These are phyloP conservation scores for Corynespora cassiicola DNA, from an alignment of 2,329 filamentous ascomycete genomes.

Conservation along the genomic window DNA sequence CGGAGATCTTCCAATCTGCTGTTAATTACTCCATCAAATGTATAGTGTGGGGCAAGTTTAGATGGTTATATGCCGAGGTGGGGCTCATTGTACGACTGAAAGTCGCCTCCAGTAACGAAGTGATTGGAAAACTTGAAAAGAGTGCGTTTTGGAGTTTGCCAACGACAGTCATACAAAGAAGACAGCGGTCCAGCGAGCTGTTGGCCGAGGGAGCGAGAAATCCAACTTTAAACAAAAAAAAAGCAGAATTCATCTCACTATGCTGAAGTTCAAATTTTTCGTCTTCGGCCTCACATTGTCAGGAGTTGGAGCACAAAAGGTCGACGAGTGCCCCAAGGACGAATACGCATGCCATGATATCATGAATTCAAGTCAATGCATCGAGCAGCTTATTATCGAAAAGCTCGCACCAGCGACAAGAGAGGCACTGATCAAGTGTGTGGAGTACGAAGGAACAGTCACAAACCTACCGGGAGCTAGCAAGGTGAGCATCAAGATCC, in stretches of 20 bases:
- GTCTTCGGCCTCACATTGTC: conserved; percentile 8
- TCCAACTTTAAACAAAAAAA: conserved; percentile 11
- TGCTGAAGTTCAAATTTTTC: conserved; percentile 5
- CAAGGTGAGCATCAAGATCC: conserved; percentile 20
- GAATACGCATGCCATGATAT: conserved; percentile 31
- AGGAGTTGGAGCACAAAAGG: conserved; percentile 4
- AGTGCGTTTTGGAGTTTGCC: too few relatives aligned
- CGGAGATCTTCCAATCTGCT: too few relatives aligned
- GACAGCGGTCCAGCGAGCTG: not conserved
- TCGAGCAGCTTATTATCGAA: conserved; percentile 24
- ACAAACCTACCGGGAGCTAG: conserved; percentile 21
- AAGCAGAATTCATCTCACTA: too few relatives aligned
- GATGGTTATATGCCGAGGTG: conserved; percentile 15
- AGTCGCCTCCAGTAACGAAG: too few relatives aligned
- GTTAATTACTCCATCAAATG: too few relatives aligned
- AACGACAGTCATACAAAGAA: too few relatives aligned
- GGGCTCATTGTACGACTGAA: conserved; percentile 10
- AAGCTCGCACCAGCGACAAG: conserved; percentile 14
- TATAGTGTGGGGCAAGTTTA: conserved; percentile 19
- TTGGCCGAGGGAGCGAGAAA: conserved; percentile 3
- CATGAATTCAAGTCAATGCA: conserved; percentile 29
- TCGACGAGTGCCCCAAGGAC: conserved; percentile 27
- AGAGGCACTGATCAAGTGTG: conserved; percentile 25
- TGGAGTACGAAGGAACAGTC: conserved; percentile 24
- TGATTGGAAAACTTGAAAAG: too few relatives aligned